Evolutionary conservation across 2,329 filamentous ascomycete species (phyloP).

Genomic region (Dothistroma pini): DNA sequence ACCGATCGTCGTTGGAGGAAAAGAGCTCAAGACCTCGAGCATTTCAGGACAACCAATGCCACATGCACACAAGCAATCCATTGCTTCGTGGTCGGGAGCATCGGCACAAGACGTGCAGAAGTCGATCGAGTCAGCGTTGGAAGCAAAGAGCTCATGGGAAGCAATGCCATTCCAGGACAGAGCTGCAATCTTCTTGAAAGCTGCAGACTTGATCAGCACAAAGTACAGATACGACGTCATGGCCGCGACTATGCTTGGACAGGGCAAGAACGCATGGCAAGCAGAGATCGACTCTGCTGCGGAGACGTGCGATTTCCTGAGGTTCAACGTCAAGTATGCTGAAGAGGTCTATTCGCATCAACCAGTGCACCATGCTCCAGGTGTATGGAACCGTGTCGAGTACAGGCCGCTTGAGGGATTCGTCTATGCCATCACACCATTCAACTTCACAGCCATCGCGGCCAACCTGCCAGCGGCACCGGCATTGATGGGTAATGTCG

Average conservation of each 20-base stretch:
- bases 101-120: conserved; percentile 68
- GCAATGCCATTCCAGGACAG: conserved; percentile 82
- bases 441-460: conserved; percentile 96
- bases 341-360: conserved; percentile 87
- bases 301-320: conserved; percentile 85
- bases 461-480: conserved; percentile 81
- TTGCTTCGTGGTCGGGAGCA: conserved; percentile 84
- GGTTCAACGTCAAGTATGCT: conserved; percentile 89
- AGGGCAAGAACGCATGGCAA: conserved; percentile 98
- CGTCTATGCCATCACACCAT: conserved; percentile 89
- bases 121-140: conserved; percentile 79
- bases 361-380: conserved; percentile 74
- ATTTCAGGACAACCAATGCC: conserved; percentile 75
- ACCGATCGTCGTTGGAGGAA: conserved; percentile 78
- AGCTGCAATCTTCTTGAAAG: conserved; percentile 92
- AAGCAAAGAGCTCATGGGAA: conserved; percentile 85
- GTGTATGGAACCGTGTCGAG: conserved; percentile 89
- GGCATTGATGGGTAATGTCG: conserved; percentile 88
- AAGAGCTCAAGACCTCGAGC: conserved; percentile 57
- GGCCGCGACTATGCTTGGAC: conserved; percentile 91
- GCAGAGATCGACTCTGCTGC: conserved; percentile 97
- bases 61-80: conserved; percentile 67
- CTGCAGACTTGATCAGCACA: conserved; percentile 80
- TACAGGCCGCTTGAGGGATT: conserved; percentile 90
- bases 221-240: conserved; percentile 98